Evolutionary conservation across 192 early-diverging fungal genomes (phyloP), one percentile per base, ranked within the genome.

Genomic region (Diversispora epigaea): DNA sequence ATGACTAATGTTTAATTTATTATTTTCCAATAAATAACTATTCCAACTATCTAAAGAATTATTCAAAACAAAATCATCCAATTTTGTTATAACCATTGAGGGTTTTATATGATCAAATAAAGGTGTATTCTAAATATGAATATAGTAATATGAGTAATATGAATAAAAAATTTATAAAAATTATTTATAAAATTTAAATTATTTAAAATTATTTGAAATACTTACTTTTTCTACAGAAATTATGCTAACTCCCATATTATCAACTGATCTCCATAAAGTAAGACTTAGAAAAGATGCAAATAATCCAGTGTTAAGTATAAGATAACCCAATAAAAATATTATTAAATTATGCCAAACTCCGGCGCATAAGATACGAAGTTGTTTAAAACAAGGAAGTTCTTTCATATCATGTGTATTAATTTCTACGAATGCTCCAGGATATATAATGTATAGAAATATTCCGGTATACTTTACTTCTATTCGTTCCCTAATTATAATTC

Each of bases 351-450:
- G 90, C 89, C 89, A 91, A 1, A 93, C 91, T 25, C 92, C 92
- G 0, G 91, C 92, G 76, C 91, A 93, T 5, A 90, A 81, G 32
- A 93, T 86, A 25, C 83, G 77, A 39, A 93, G 78, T 57, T 86
- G 84, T 46, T 81, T 77, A 0, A 80, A 32, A 17, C 88, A 83
- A 4, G 80, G 75, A 44, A 87, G 71, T 17, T 79, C 56, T 15
- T 74, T 60, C 32, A 93, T 63, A 22, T 74, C 66, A 40, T 82
- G 74, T 5, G 84, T 69, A 3, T 84, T 81, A 32, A 93, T 75
- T 65, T 89, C 84, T 60, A 93, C 92, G 85, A 93, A 93, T 41
- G 92, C 92, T 75, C 92, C 92, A 1, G 92, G 92, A 76, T 89
- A 93, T 47, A 93, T 77, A 60, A 91, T 82, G 55, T 83, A 81